Percentiles rank a stretch among this genome's conserved stretches.
phyloP scores from a whole-genome alignment of 352 stramenopile genomes.

The Globisporangium canariense region DNA sequence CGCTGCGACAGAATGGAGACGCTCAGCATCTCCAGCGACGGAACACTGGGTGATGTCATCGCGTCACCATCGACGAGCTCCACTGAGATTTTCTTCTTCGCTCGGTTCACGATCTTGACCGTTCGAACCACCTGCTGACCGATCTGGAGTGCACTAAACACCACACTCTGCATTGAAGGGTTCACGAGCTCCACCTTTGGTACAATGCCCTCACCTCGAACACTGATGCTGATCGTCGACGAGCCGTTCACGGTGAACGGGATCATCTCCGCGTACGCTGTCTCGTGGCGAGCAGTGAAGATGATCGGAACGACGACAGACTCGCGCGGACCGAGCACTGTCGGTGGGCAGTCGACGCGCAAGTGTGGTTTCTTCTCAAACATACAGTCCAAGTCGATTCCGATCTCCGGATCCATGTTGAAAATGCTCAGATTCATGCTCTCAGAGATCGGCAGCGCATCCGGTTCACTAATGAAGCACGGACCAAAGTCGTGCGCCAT shows the following conservation, averaged over 20 bases:
- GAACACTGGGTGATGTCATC: constrained; percentile 13
- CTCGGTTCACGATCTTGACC: constrained; percentile 85
- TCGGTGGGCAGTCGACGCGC: constrained; percentile 81
- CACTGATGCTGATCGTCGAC: constrained; percentile 67
- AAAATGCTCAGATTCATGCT: constrained; percentile 62
- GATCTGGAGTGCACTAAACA: constrained; percentile 84
- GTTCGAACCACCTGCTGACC: constrained; percentile 66
- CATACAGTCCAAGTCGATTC: constrained; percentile 86
- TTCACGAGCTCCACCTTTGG: constrained; percentile 89
- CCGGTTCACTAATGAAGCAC: constrained; percentile 88
- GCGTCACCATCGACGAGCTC: constrained; percentile 40
- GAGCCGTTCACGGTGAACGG: constrained; percentile 91
- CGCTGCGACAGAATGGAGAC: constrained; percentile 68
- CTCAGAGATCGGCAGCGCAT: constrained; percentile 54
- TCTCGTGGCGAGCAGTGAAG: constrained; percentile 85
- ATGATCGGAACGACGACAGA: constrained; percentile 71
- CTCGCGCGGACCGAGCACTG: constrained; percentile 78
- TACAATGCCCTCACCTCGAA: constrained; percentile 72
- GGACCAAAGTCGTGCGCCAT: constrained; percentile 88
- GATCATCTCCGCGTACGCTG: constrained; percentile 80
- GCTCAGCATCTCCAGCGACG: constrained; percentile 36
- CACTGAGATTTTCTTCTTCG: constrained; percentile 69
- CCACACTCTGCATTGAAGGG: constrained; percentile 69
- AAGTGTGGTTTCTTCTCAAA: constrained; percentile 88
- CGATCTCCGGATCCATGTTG: constrained; percentile 83